Base-by-base conservation (phyloP, 352 stramenopile species). In the Aphanomyces invadans region DNA sequence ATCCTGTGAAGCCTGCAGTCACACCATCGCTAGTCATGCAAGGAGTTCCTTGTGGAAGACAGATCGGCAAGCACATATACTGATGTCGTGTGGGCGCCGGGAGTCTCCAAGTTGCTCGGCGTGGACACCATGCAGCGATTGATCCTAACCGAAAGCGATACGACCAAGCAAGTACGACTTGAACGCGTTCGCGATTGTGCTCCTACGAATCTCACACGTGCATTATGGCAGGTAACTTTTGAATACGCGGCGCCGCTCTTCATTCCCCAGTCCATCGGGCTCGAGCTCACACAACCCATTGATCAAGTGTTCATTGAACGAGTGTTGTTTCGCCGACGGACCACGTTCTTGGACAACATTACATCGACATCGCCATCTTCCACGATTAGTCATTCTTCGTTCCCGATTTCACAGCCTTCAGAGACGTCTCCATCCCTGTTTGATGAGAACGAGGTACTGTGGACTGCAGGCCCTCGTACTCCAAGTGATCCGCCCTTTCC, bases 211-310 rank as follows among this genome's bases (percentile, higher is more conserved):
- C 19, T 19, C 9, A 10, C 25, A 36, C 54, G 28, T 54, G 19
- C 17, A 12, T 49, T 5, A 38, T 67, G 38, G 23, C n/a, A 39
- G 48, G 19, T 19, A 21, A 9, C 7, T 57, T 29, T 57, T 39
- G 42, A 67, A 21, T 67, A 67, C 49, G 38, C 39, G 23, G 38
- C 60, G n/a, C 60, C 60, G n/a, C 49, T 49, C 7, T 67, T 67
- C 26, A 28, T 57, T 44, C 60, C 60, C 17, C 38, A 49, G 2
- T 19, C 21, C 17, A 67, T 67, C 23, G 46, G 46, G 3, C 42
- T 67, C 31, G 48, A 67, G 46, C 28, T 39, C 36, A 46, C 39
- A 36, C 49, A 42, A 15, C 17, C 2, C 23, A 63, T 67, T 17
- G 60, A 67, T n/a, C 11, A 32, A 19, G 42, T 19, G n/a, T 42